Base-by-base conservation (phyloP, 2,329 filamentous ascomycete genomes). In the Volutella citrinella region DNA sequence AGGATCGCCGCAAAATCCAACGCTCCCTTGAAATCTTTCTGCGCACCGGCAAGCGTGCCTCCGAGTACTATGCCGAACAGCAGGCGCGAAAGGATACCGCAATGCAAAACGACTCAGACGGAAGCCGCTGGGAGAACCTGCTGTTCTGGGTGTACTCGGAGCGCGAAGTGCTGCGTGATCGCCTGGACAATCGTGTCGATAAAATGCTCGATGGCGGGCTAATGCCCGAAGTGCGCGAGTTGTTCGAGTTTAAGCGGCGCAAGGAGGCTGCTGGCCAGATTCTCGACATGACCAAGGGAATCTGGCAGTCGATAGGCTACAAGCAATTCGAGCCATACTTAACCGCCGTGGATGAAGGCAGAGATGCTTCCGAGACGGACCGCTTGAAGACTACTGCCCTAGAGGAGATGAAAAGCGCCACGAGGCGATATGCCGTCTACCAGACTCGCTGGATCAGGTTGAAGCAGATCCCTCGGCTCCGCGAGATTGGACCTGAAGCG, bases 281-380 rank as follows among this genome's bases (percentile, higher is more conserved):
- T 0, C 63, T 93, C 3, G 88, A 97, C 54, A 73, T 79, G 45
- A 85, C 78, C 2, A 80, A 82, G 33, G 94, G 93, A 1, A 94
- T 98, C 26, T 98, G 91, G 89, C 85, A 95, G 33, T 93, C 90
- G 2, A 98, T 98, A 42, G 93, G 93, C 2, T 96, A 89, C 63
- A 96, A 94, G 57, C 88, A 98, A 55, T 84, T 97, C 55, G 75
- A 85, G 37, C 72, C 78, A 0, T 95, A 89, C 52, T 65, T 90
- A 16, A 51, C 64, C 3, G 73, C 75, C 2, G 40, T 68, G 11
- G 49, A 63, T 45, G 42, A 59, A 19, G 47, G 47, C 1, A 33
- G 40, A 18, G 47, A 46, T 7, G 36, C 36, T 9, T 29, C 30
- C 39, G 67, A 75, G 5, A 61, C 85, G 2, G 69, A 74, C 14